Conservation (phyloP, 352 stramenopile genomes). For the Aphanomyces astaci region DNA sequence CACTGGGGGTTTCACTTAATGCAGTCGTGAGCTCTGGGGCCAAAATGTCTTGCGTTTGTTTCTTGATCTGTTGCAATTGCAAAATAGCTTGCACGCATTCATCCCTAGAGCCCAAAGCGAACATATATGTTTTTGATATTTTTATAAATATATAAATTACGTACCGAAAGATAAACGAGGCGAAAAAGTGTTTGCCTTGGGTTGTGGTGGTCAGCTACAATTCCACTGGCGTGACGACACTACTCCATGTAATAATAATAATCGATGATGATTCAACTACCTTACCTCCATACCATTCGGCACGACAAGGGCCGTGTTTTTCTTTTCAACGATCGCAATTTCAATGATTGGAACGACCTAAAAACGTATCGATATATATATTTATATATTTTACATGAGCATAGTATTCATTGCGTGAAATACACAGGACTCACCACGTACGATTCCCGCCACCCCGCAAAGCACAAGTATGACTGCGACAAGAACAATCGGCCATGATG, state of each 20-base stretch:
- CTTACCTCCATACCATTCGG: constrained; percentile 77
- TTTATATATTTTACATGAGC: not conserved
- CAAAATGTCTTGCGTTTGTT: constrained; percentile 52
- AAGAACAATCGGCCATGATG: constrained; percentile 75
- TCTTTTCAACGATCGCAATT: constrained; percentile 69
- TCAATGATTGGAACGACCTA: constrained; percentile 70
- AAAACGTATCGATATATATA: not conserved
- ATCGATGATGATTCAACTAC: not conserved
- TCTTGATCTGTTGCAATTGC: constrained; percentile 68
- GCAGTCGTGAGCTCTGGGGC: not conserved
- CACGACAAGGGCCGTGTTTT: constrained; percentile 78
- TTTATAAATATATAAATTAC: too few species aligned
- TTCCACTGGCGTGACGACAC: too few species aligned
- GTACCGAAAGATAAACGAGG: constrained; percentile 77
- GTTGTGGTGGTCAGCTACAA: constrained; percentile 47
- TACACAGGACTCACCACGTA: constrained; percentile 43
- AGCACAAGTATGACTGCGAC: constrained; percentile 66
- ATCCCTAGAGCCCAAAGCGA: constrained; percentile 37
- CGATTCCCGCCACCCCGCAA: constrained; percentile 73
- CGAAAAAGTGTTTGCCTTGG: constrained; percentile 67
- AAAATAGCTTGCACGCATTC: constrained; percentile 76
- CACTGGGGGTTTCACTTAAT: not conserved
- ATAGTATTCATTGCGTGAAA: not conserved
- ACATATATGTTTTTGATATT: not conserved
- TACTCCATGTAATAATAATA: not conserved